These are phyloP conservation scores for Murraya koenigii DNA, from an alignment of 345 rosid species.

Conservation along the genomic window DNA sequence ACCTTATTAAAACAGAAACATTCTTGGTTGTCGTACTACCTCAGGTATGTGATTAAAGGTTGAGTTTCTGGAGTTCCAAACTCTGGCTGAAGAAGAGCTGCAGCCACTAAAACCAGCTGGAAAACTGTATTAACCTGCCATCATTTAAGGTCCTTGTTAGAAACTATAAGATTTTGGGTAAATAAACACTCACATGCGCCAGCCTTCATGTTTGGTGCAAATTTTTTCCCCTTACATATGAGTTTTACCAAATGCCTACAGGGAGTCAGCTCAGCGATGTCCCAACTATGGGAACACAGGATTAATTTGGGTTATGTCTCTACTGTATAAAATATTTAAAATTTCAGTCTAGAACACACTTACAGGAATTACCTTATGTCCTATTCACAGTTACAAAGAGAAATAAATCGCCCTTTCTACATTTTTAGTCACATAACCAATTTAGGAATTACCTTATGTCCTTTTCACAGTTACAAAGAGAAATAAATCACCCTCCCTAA, in stretches of 20 bases:
- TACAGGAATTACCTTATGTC: background rate
- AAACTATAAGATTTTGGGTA: background rate
- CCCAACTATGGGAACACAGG: background rate
- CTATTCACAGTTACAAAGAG: background rate
- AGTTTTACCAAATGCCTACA: background rate
- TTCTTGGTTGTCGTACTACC: slow-evolving; percentile 34
- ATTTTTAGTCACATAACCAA: background rate
- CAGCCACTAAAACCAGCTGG: slow-evolving; percentile 82
- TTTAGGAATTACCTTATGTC: background rate
- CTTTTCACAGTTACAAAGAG: background rate
- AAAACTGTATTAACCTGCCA: slow-evolving; percentile 89
- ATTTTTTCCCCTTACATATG: background rate
- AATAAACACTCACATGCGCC: background rate
- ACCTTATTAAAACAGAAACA: background rate
- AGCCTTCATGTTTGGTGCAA: background rate
- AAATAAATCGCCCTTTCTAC: background rate
- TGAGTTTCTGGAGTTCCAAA: slow-evolving; percentile 67
- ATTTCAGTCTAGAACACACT: background rate
- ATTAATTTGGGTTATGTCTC: background rate
- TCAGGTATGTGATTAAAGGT: slow-evolving; percentile 64
- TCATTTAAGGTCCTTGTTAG: slow-evolving; percentile 1
- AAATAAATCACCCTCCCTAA: background rate
- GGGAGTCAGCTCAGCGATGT: background rate
- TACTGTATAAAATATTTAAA: background rate
- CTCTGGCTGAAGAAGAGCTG: slow-evolving; percentile 89